Percentiles rank a stretch among this genome's conserved stretches.
phyloP scores from a whole-genome alignment of 768 basidiomycete genomes.

The Ramaria rubella region DNA sequence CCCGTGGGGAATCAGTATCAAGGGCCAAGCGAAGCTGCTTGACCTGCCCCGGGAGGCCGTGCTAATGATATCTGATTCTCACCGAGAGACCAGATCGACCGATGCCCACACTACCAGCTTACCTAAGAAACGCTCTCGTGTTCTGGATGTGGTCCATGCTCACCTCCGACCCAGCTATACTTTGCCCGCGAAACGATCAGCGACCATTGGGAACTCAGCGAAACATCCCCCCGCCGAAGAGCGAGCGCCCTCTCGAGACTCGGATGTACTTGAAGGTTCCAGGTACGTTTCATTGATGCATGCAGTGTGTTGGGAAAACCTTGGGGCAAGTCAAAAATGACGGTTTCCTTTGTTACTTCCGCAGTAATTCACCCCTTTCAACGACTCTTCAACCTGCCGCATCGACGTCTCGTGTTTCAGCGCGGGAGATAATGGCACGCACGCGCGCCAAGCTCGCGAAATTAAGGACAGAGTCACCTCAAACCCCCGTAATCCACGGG shows the following conservation, averaged over 20 bases:
- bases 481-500: neutral
- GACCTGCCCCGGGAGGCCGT: neutral
- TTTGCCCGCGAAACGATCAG: too few relatives aligned
- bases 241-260: too few relatives aligned
- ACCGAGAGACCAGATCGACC: neutral
- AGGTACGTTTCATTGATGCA: too few relatives aligned
- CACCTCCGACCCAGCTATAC: too few relatives aligned
- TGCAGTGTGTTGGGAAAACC: too few relatives aligned
- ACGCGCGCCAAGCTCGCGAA: constrained; percentile 23
- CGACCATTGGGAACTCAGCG: too few relatives aligned
- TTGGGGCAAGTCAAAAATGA: too few relatives aligned
- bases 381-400: neutral
- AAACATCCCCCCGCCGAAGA: too few relatives aligned
- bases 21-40: constrained; percentile 7
- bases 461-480: neutral
- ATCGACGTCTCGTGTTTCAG: constrained; percentile 7
- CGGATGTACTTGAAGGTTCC: too few relatives aligned
- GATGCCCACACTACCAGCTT: neutral
- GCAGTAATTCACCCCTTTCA: too few relatives aligned
- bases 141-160: neutral
- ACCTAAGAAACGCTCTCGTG: neutral
- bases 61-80: neutral
- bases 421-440: constrained; percentile 24
- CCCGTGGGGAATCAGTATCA: constrained; percentile 8
- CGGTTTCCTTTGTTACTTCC: too few relatives aligned